phyloP scores from a whole-genome alignment of 2,329 filamentous ascomycete species.

The Stemphylium vesicarium region DNA sequence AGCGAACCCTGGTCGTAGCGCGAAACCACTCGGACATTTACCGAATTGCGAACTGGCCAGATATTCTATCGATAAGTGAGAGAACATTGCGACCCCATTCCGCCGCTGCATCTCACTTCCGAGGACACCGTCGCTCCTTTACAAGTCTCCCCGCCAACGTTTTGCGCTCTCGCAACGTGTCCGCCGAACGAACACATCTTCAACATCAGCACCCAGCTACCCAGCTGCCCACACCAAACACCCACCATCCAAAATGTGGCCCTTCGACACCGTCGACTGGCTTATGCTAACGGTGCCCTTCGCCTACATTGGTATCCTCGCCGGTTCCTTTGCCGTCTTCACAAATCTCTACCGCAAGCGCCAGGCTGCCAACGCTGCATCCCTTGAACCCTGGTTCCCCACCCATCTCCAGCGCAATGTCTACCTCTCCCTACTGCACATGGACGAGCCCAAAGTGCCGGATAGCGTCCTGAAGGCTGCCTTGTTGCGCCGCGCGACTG shows the following conservation, averaged over 20 bases:
- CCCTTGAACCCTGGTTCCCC: constrained; percentile 92
- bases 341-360: constrained; percentile 91
- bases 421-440: constrained; percentile 89
- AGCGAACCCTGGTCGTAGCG: constrained; percentile 16
- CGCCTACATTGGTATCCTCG: constrained; percentile 85
- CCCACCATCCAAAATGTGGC: constrained; percentile 40
- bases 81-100: constrained; percentile 7
- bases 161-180: neutral
- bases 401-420: constrained; percentile 90
- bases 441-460: constrained; percentile 74
- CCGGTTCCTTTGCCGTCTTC: constrained; percentile 89
- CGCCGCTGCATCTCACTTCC: constrained; percentile 1
- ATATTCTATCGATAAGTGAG: constrained; percentile 30
- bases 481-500: constrained; percentile 83
- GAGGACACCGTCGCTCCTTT: constrained; percentile 28
- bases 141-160: neutral
- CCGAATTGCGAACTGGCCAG: constrained; percentile 30
- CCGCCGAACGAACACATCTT: neutral
- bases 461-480: constrained; percentile 88
- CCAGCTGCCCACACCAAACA: constrained; percentile 11
- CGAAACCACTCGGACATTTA: constrained; percentile 17
- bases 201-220: neutral
- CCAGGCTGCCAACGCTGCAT: constrained; percentile 79
- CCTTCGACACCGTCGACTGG: constrained; percentile 70
- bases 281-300: constrained; percentile 84